These are phyloP conservation scores for Dactylellina drechsleri DNA, from an alignment of 2,329 filamentous ascomycete genomes.

Conservation along the genomic window DNA sequence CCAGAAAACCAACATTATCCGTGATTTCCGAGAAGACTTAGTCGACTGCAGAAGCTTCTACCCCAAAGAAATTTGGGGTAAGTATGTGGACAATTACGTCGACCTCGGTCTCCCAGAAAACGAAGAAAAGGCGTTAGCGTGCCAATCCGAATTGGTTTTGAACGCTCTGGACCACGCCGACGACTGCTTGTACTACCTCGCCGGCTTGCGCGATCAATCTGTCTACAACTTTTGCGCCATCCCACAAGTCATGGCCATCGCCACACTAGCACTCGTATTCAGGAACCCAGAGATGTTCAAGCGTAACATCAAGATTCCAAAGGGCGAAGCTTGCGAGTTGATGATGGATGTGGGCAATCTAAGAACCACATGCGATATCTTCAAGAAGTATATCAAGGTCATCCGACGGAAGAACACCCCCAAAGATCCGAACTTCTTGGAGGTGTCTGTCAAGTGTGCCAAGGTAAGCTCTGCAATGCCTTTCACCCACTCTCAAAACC, in stretches of 20 bases:
- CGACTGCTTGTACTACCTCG: constrained; percentile 97
- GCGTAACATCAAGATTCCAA: constrained; percentile 93
- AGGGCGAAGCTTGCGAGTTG: constrained; percentile 87
- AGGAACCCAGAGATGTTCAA: constrained; percentile 87
- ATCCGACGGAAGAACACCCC: constrained; percentile 96
- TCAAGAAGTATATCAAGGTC: constrained; percentile 78
- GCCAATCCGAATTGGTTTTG: constrained; percentile 92
- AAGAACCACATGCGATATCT: constrained; percentile 80
- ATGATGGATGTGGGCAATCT: constrained; percentile 95
- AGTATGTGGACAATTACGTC: constrained; percentile 88
- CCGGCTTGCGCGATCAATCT: constrained; percentile 91
- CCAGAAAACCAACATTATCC: constrained; percentile 98
- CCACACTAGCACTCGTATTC: constrained; percentile 90
- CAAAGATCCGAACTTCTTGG: constrained; percentile 87
- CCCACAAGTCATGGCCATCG: constrained; percentile 96
- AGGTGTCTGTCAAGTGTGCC: constrained; percentile 89
- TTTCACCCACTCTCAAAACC: constrained; percentile 33
- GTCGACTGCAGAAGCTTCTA: constrained; percentile 90
- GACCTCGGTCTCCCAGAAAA: constrained; percentile 88
- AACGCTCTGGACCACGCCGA: constrained; percentile 87
- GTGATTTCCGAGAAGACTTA: constrained; percentile 90
- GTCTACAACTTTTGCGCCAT: constrained; percentile 99
- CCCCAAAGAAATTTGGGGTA: constrained; percentile 96
- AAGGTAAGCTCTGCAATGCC: constrained; percentile 68
- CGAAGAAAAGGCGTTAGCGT: constrained; percentile 79